Conservation (phyloP, 2,329 filamentous ascomycete species). For the Xylogone sp. region DNA sequence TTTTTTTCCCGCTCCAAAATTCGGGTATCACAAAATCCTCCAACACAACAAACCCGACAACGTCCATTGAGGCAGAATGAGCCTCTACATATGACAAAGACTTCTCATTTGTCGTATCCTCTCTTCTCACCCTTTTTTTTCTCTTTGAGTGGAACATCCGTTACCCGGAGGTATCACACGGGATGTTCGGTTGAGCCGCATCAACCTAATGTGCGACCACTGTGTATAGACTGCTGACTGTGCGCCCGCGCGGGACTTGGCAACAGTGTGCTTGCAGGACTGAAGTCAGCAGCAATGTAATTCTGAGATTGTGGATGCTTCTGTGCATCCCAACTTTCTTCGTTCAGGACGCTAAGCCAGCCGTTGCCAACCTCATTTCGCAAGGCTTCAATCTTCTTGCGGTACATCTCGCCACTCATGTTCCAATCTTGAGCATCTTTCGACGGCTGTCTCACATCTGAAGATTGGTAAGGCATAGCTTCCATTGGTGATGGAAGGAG, state of each 20-base stretch:
- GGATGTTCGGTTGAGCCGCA: neutral
- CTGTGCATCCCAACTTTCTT: slow-evolving; percentile 60
- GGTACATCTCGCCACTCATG: slow-evolving; percentile 72
- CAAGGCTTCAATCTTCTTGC: slow-evolving; percentile 81
- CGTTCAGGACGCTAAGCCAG: slow-evolving; percentile 82
- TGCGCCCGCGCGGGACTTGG: slow-evolving; percentile 24
- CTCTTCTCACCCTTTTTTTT: neutral
- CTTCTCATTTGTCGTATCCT: slow-evolving; percentile 2
- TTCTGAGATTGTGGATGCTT: slow-evolving; percentile 18
- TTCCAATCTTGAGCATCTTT: slow-evolving; percentile 54
- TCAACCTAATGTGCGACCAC: slow-evolving; percentile 29
- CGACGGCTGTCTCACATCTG: slow-evolving; percentile 16
- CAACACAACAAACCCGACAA: slow-evolving; percentile 1
- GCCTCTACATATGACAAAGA: slow-evolving; percentile 1
- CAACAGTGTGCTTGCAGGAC: slow-evolving; percentile 21
- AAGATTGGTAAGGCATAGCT: slow-evolving; percentile 16
- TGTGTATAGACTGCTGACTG: slow-evolving; percentile 30
- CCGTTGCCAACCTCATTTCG: slow-evolving; percentile 81
- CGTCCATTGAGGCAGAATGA: neutral
- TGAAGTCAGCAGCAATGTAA: slow-evolving; percentile 24
- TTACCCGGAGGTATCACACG: neutral
- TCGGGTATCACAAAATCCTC: slow-evolving; percentile 1
- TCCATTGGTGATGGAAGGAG: slow-evolving; percentile 25
- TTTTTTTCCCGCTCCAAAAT: neutral
- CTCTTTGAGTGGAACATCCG: neutral